Evolutionary conservation across 108 stramenopile species (phyloP), one percentile per base, ranked within the genome.

Genomic region (Nitzschia sp.): DNA sequence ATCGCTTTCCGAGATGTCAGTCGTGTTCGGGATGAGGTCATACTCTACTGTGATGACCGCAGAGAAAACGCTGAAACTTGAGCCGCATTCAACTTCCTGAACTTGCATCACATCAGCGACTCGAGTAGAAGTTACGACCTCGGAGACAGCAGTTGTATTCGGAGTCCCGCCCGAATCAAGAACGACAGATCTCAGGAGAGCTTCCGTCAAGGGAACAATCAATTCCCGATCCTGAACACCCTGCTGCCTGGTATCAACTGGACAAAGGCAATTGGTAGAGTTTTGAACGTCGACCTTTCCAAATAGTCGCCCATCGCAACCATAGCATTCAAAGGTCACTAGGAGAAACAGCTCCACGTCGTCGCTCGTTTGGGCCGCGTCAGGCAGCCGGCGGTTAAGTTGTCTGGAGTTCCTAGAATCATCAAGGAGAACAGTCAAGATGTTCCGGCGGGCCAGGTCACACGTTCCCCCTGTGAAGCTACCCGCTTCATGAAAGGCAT

Each of bases 191-290:
- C 4, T 4, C 13, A 51, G n/a, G n/a, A n/a, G 49, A 19, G 19
- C 49, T 19, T 51, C 49, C 4, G 11, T 51, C 49, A 51, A 51
- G 18, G 49, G 49, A 4, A 19, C 4, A 4, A 19, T 4, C 4
- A 51, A 5, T 19, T 4, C 49, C 17, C 49, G 19, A 5, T 8
- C 17, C 5, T 51, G 18, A 19, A 51, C 49, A 19, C 49, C 49
- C 19, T 21, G 21, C n/a, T 23, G 49, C 5, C 11, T 23, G 4
- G 19, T 8, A 23, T 51, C n/a, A 5, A 21, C 21, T n/a, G 49
- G 49, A 23, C 49, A 51, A 19, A 51, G 49, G 21, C 49, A 51
- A 23, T 51, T 51, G 21, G 49, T 51, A 51, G 21, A 51, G 49
- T 51, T 51, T 19, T 9, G 11, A 4, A 21, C 21, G 4, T n/a